Conservation (phyloP, 169 alveolate genomes). For the Plasmodium sp. region DNA sequence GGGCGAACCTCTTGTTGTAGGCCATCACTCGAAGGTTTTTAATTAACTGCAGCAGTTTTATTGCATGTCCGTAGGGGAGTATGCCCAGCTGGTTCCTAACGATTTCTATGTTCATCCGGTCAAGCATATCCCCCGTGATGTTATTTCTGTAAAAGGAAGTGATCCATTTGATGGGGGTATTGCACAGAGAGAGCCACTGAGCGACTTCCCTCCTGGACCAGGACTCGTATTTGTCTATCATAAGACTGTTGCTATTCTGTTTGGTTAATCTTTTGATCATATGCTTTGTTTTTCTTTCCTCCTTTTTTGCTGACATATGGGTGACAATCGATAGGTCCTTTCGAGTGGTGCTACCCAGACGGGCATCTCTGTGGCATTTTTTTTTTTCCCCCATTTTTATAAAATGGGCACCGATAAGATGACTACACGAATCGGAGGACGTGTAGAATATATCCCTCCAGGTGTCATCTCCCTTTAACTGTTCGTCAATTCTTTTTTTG, state of each 20-base stretch:
- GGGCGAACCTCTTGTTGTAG: slow-evolving; percentile 21
- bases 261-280: neutral
- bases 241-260: neutral
- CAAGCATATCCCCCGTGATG: slow-evolving; percentile 5
- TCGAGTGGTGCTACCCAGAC: neutral
- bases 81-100: slow-evolving; percentile 46
- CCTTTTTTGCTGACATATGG: neutral
- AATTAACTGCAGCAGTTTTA: slow-evolving; percentile 35
- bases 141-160: slow-evolving; percentile 42
- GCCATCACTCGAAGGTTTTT: slow-evolving; percentile 38
- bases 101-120: neutral
- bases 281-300: neutral
- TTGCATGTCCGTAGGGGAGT: slow-evolving; percentile 59
- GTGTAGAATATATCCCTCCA: neutral
- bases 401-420: neutral
- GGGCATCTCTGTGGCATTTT: neutral
- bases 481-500: neutral
- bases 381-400: neutral
- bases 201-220: slow-evolving; percentile 49
- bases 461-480: neutral
- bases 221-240: slow-evolving; percentile 25
- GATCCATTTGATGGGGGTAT: slow-evolving; percentile 48
- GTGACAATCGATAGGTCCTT: neutral
- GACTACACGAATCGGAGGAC: slow-evolving; percentile 2
- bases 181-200: slow-evolving; percentile 44